phyloP scores from a whole-genome alignment of 495 filamentous ascomycete species.

The Penicillium alfredii region DNA sequence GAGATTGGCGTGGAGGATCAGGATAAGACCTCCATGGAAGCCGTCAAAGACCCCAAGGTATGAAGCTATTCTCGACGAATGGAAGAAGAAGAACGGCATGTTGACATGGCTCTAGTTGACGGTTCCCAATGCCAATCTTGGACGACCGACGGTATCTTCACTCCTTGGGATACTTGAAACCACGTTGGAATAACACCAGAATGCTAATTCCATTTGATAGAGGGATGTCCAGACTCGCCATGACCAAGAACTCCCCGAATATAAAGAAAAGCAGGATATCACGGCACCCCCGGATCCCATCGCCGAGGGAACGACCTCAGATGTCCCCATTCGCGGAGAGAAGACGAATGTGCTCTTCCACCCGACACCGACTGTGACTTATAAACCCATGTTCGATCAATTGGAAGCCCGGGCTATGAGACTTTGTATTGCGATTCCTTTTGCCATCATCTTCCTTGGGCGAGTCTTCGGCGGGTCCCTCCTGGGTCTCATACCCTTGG shows the following conservation, averaged over 20 bases:
- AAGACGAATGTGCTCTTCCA: slow-evolving; percentile 96
- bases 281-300: slow-evolving; percentile 88
- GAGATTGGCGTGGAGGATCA: slow-evolving; percentile 86
- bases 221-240: slow-evolving; percentile 57
- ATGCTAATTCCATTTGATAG: slow-evolving; percentile 24
- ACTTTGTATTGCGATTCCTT: slow-evolving; percentile 61
- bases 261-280: slow-evolving; percentile 77
- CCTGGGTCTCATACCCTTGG: slow-evolving; percentile 67
- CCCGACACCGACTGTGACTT: slow-evolving; percentile 81
- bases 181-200: background rate
- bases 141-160: slow-evolving; percentile 56
- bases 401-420: slow-evolving; percentile 66
- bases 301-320: slow-evolving; percentile 69
- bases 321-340: slow-evolving; percentile 92
- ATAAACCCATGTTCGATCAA: slow-evolving; percentile 73
- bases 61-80: no score
- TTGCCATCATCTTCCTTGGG: slow-evolving; percentile 70
- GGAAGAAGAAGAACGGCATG: no score
- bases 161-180: background rate
- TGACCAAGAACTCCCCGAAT: slow-evolving; percentile 61
- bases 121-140: slow-evolving; percentile 85
- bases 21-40: slow-evolving; percentile 59
- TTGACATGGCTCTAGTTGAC: slow-evolving; percentile 51
- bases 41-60: slow-evolving; percentile 64
- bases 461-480: slow-evolving; percentile 72